Conservation (phyloP, 768 basidiomycete genomes). For the Pholiota conissans region DNA sequence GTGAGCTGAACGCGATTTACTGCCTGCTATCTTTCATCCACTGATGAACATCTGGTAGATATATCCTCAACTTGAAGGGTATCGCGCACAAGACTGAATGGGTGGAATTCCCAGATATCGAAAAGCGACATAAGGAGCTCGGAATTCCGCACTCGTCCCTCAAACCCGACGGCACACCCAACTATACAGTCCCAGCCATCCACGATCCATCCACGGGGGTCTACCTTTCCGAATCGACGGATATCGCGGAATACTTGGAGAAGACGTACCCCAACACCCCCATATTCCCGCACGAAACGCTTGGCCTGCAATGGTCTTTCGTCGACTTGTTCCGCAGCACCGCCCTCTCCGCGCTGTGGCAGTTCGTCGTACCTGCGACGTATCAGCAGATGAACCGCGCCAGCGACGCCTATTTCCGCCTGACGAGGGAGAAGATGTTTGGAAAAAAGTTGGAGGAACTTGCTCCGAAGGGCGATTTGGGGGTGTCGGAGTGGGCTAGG, state of each 20-base stretch:
- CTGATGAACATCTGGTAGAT: slow-evolving; percentile 19
- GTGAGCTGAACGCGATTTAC: background rate
- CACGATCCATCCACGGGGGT: no score
- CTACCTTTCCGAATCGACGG: background rate
- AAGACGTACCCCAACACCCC: slow-evolving; percentile 3
- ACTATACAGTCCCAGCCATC: slow-evolving; percentile 50
- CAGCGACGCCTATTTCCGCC: slow-evolving; percentile 29
- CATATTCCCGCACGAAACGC: slow-evolving; percentile 13
- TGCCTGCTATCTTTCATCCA: background rate
- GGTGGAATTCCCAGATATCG: slow-evolving; percentile 53
- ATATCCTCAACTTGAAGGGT: slow-evolving; percentile 33
- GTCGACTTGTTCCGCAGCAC: slow-evolving; percentile 5
- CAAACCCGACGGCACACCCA: slow-evolving; percentile 25
- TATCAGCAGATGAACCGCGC: slow-evolving; percentile 6
- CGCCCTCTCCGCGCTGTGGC: background rate
- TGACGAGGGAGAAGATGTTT: slow-evolving; percentile 28
- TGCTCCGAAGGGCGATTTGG: slow-evolving; percentile 25
- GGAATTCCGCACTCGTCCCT: slow-evolving; percentile 32
- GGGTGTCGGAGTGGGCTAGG: slow-evolving; percentile 25
- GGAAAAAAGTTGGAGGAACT: slow-evolving; percentile 35
- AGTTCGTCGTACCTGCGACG: slow-evolving; percentile 8
- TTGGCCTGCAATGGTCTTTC: slow-evolving; percentile 3
- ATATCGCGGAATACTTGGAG: slow-evolving; percentile 12
- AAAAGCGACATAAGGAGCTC: slow-evolving; percentile 27
- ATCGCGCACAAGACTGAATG: slow-evolving; percentile 45